Conservation (phyloP, 306 rosid species). For the Echinosophora koreensis region DNA sequence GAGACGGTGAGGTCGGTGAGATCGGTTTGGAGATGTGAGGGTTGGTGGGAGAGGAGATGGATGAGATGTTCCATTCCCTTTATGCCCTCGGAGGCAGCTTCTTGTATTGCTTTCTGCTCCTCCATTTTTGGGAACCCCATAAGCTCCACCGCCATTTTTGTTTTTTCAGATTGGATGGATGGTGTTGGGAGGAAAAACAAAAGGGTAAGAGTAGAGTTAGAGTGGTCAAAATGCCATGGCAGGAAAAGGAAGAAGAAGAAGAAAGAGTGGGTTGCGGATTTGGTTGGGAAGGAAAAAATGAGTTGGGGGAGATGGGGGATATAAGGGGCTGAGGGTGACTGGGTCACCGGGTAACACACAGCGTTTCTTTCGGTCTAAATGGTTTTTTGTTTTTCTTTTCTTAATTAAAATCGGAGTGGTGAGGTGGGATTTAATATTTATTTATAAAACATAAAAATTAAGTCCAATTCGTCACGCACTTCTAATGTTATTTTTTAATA, state of each 20-base stretch:
- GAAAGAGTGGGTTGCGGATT: not conserved
- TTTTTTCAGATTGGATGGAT: too few relatives aligned
- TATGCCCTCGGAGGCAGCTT: conserved; percentile 81
- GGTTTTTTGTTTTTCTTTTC: not conserved
- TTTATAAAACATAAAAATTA: not conserved
- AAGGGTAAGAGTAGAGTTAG: too few relatives aligned
- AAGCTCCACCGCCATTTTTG: conserved; percentile 77
- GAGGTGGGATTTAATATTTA: not conserved
- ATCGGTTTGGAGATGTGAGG: conserved; percentile 61
- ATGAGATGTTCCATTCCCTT: conserved; percentile 80
- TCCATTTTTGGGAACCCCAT: conserved; percentile 72
- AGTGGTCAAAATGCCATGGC: conserved; percentile 44
- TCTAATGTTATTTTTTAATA: too few relatives aligned
- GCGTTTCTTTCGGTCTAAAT: not conserved
- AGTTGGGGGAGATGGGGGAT: conserved; percentile 32
- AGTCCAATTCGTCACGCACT: too few relatives aligned
- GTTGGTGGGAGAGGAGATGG: conserved; percentile 64
- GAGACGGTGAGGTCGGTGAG: conserved; percentile 82
- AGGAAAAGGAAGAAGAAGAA: not conserved
- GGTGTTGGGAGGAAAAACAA: not conserved
- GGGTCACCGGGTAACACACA: conserved; percentile 57
- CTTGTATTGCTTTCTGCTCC: conserved; percentile 78
- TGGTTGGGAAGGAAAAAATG: too few relatives aligned
- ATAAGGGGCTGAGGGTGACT: conserved; percentile 54
- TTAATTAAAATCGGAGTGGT: not conserved